A percentile compares a stretch with the other conserved stretches of the same genome.
These are phyloP conservation scores for Curvularia spicifera DNA, from an alignment of 2,329 filamentous ascomycete genomes.

Conservation along the genomic window DNA sequence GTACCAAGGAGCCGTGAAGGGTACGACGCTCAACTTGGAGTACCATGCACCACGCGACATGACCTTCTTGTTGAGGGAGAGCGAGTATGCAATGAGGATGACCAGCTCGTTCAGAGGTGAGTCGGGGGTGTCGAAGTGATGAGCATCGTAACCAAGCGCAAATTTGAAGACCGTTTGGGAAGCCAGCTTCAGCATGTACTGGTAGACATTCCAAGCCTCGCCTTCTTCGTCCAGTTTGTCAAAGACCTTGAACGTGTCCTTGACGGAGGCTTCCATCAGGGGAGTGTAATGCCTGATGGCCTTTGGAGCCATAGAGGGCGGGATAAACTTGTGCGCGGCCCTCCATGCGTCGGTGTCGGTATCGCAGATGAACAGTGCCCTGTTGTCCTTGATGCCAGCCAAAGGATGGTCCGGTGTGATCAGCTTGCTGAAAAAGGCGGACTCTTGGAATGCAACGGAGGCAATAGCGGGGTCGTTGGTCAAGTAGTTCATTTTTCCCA, in stretches of 20 bases:
- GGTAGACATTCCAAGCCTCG: slow-evolving; percentile 24
- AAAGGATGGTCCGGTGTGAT: slow-evolving; percentile 19
- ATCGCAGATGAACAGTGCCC: slow-evolving; percentile 18
- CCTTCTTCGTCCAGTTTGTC: slow-evolving; percentile 22
- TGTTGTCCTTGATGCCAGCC: slow-evolving; percentile 18
- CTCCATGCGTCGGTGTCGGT: slow-evolving; percentile 21
- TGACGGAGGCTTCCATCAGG: slow-evolving; percentile 16
- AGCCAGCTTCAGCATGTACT: slow-evolving; percentile 26
- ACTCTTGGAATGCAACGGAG: slow-evolving; percentile 19
- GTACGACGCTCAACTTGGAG: slow-evolving; percentile 15
- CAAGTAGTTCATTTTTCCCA: slow-evolving; percentile 18
- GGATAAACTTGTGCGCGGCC: slow-evolving; percentile 22
- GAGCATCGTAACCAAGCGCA: slow-evolving; percentile 16
- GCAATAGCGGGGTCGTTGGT: slow-evolving; percentile 24
- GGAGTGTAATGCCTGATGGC: slow-evolving; percentile 24
- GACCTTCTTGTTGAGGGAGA: slow-evolving; percentile 23
- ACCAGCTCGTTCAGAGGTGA: slow-evolving; percentile 16
- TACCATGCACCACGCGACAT: slow-evolving; percentile 21
- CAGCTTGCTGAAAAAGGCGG: slow-evolving; percentile 21
- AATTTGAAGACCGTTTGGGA: slow-evolving; percentile 20
- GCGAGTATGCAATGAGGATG: slow-evolving; percentile 16
- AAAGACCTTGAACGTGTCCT: slow-evolving; percentile 25
- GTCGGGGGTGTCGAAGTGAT: slow-evolving; percentile 20
- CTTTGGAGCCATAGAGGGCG: slow-evolving; percentile 20
- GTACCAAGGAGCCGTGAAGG: slow-evolving; percentile 16